Base-by-base conservation (phyloP, 2,329 filamentous ascomycete genomes). In the Proliferodiscus dingleyae region DNA sequence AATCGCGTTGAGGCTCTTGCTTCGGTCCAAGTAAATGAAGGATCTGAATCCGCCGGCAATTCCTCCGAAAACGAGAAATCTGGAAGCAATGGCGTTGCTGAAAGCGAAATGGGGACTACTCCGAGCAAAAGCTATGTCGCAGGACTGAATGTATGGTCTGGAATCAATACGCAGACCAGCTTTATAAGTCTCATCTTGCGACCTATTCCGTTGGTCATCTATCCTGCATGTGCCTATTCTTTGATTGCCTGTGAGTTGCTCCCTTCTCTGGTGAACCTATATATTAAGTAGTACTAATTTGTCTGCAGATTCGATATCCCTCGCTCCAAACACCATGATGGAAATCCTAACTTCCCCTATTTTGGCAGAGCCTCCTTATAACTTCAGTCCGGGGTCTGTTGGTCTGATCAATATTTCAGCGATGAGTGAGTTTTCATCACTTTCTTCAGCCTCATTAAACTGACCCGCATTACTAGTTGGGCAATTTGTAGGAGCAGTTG, bases 401-500 rank as follows among this genome's bases (percentile, higher is more conserved):
- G 45, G 45, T 5, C 45, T 47, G 7, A 43, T 39, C n/a, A 43
- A 43, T 13, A 24, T 38, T 26, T 16, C 45, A 21, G 26, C 24
- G n/a, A 38, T 47, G 19, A 34, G 43, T 46, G n/a, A n/a, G n/a
- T n/a, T n/a, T n/a, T n/a, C n/a, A n/a, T n/a, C n/a, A n/a, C n/a
- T n/a, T n/a, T n/a, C n/a, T n/a, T n/a, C n/a, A n/a, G n/a, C n/a
- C n/a, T 16, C 3, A 11, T 4, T 24, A 21, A 23, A n/a, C 29
- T 24, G 19, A 36, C 41, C 5, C 22, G 22, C 19, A 8, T 28
- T 16, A 2, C 18, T 26, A 43, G 41, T 73, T 15, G 71, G 71
- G 9, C 71, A 73, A 42, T 24, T 72, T 2, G 47, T 66, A 28
- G 71, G 71, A 4, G 62, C 68, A 22, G 68, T 61, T 45, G 60